A percentile compares a stretch with the other conserved stretches of the same genome.
phyloP scores from a whole-genome alignment of 2,329 filamentous ascomycete genomes.

The Salinomyces thailandicus region DNA sequence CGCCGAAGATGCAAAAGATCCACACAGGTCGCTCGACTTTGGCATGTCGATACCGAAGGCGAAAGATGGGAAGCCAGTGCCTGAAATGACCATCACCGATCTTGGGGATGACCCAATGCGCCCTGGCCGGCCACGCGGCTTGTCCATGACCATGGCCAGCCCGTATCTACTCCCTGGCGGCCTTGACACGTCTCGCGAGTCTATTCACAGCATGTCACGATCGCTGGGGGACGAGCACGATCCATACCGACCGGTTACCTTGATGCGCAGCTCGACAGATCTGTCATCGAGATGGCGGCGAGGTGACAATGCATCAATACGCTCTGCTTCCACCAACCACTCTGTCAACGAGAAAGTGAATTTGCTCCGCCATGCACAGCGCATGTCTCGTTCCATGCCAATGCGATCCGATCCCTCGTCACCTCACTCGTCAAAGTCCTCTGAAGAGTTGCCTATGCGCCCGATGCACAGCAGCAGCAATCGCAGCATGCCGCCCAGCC shows the following conservation, averaged over 20 bases:
- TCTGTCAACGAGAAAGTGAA: conserved; percentile 36
- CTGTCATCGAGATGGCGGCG: conserved; percentile 2
- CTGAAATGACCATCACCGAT: conserved; percentile 50
- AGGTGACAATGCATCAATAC: conserved; percentile 39
- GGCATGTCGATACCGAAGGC: conserved; percentile 39
- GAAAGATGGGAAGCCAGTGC: conserved; percentile 33
- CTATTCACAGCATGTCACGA: conserved; percentile 72
- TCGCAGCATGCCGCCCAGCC: conserved; percentile 6
- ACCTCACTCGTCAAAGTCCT: conserved; percentile 7
- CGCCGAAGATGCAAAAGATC: conserved; percentile 72
- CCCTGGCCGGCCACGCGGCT: conserved; percentile 32
- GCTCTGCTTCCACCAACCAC: conserved; percentile 39
- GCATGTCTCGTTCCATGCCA: conserved; percentile 47
- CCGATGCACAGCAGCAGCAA: conserved; percentile 14
- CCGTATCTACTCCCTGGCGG: conserved; percentile 90
- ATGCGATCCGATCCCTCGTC: conserved; percentile 26
- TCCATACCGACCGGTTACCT: conserved; percentile 62
- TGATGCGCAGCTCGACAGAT: conserved; percentile 42
- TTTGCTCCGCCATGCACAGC: conserved; percentile 46
- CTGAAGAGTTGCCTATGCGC: conserved; percentile 9
- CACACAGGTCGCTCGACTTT: conserved; percentile 86
- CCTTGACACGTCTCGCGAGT: conserved; percentile 69
- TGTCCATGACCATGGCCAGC: conserved; percentile 57
- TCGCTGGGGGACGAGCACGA: conserved; percentile 67
- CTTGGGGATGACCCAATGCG: conserved; percentile 10